phyloP scores from a whole-genome alignment of 305 asterid species.

The Nicotiana rustica region DNA sequence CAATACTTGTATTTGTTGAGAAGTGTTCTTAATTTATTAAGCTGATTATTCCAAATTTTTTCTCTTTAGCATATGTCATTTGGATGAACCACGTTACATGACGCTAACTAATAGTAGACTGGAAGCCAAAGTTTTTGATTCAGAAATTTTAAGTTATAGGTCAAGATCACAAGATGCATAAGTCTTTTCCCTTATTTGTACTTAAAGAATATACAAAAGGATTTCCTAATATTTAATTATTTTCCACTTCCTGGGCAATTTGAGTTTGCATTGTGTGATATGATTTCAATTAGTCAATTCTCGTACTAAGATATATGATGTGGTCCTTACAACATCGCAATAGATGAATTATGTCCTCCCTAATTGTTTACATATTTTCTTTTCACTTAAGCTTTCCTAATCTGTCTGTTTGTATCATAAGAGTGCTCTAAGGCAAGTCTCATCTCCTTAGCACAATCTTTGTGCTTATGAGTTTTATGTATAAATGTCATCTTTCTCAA shows the following conservation, averaged over 20 bases:
- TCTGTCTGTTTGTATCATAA: no score
- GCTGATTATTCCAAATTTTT: not conserved
- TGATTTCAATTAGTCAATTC: not conserved
- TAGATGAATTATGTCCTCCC: no score
- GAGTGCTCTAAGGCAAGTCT: no score
- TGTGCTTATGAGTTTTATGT: no score
- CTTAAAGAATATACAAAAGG: not conserved
- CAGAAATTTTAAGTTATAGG: not conserved
- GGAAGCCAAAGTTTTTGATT: not conserved
- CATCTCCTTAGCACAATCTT: no score
- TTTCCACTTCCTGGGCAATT: not conserved
- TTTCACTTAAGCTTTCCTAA: no score
- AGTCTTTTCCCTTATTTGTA: not conserved
- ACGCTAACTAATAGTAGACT: not conserved
- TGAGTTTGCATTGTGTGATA: not conserved
- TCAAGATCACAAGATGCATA: not conserved
- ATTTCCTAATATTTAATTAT: not conserved
- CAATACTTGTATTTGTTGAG: not conserved
- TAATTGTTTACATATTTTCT: no score
- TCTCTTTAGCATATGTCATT: not conserved
- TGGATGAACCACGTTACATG: not conserved
- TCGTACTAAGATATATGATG: not conserved
- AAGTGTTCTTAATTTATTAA: not conserved
- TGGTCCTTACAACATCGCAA: not conserved
- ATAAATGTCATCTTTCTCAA: no score